These are phyloP conservation scores for Entomortierella beljakovae DNA, from an alignment of 192 early-diverging fungal genomes.

Conservation along the genomic window DNA sequence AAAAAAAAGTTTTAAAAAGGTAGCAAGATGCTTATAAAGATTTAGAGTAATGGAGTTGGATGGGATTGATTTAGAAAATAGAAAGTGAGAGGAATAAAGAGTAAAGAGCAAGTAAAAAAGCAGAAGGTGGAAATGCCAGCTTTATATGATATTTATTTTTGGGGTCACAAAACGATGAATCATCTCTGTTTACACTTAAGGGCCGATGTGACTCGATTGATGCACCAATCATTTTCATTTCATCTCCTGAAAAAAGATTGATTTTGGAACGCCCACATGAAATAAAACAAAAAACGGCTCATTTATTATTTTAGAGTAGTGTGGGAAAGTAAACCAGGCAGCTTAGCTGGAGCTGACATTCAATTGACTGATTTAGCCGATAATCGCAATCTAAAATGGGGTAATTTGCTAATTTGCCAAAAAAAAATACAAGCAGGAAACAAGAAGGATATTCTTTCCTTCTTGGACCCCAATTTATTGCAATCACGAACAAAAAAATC, in stretches of 20 bases:
- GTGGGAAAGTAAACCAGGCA: no score
- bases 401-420: no score
- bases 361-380: no score
- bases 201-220: constrained; percentile 8
- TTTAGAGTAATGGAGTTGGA: not conserved
- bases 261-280: not conserved
- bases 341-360: no score
- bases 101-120: constrained; percentile 1
- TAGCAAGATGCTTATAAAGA: not conserved
- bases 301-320: no score
- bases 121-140: not conserved
- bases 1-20: constrained; percentile 1
- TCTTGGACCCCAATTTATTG: no score
- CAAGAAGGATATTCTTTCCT: no score
- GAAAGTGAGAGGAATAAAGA: constrained; percentile 2
- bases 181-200: constrained; percentile 38
- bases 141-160: not conserved
- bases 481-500: no score
- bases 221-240: constrained; percentile 19
- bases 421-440: no score
- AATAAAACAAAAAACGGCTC: no score
- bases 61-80: not conserved
- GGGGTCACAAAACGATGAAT: constrained; percentile 11
- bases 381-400: no score
- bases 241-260: not conserved